Conservation (phyloP, 2,329 filamentous ascomycete genomes). For the Microcyclospora pomicola region DNA sequence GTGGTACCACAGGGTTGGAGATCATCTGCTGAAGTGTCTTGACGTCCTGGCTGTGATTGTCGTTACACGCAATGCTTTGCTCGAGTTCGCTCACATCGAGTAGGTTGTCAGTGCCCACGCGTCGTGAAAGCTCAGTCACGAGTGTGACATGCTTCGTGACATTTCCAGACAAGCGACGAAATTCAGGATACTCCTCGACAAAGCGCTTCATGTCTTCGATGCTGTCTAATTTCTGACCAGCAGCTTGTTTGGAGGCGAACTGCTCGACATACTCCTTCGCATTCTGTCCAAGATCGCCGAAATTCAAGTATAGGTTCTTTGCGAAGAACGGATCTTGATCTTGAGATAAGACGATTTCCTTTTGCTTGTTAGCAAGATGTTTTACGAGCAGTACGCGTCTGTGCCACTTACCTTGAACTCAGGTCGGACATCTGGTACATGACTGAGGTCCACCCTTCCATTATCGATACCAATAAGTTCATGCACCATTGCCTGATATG, state of each 20-base stretch:
- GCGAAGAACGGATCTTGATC: constrained; percentile 98
- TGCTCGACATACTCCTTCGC: constrained; percentile 99
- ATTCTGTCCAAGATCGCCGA: constrained; percentile 85
- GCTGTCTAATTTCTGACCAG: constrained; percentile 87
- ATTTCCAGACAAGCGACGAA: constrained; percentile 90
- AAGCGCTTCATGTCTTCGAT: constrained; percentile 99
- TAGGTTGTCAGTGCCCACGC: constrained; percentile 71
- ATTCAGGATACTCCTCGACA: constrained; percentile 97
- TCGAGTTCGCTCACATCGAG: constrained; percentile 96
- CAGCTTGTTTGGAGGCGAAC: constrained; percentile 96
- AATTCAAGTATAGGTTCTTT: constrained; percentile 98
- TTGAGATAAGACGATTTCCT: constrained; percentile 85
- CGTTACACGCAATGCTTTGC: constrained; percentile 91
- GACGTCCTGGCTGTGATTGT: constrained; percentile 83
- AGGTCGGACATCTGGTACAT: constrained; percentile 26
- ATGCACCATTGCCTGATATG: constrained; percentile 99
- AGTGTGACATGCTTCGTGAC: constrained; percentile 97
- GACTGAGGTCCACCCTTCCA: constrained; percentile 77
- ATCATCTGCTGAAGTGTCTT: constrained; percentile 84
- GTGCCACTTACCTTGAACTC: constrained; percentile 16
- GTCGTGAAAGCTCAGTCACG: constrained; percentile 80
- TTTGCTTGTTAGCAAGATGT: neutral
- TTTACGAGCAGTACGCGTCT: constrained; percentile 1
- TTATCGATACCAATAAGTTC: constrained; percentile 89
- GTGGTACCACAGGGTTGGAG: constrained; percentile 59